Evolutionary conservation across 441 rosid genomes (phyloP).

Genomic region (Isatis lusitanica): DNA sequence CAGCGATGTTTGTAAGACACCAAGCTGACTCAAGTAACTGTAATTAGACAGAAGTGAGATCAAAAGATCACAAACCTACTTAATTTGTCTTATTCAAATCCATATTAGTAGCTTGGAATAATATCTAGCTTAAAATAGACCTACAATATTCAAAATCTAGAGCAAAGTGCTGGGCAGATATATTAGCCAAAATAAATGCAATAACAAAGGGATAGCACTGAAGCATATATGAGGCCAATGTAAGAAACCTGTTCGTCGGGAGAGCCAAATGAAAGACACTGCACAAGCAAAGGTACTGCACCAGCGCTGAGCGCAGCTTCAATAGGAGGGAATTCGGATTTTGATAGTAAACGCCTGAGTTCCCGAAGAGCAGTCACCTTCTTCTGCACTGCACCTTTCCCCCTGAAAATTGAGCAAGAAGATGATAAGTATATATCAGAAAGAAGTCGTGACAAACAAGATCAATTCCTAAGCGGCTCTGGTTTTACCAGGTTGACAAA

Average conservation of each 20-base stretch:
- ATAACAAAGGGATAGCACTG: neutral
- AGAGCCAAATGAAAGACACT: constrained; percentile 89
- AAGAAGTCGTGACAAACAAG: neutral
- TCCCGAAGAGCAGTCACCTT: constrained; percentile 76
- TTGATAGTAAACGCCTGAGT: constrained; percentile 81
- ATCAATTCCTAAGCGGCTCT: neutral
- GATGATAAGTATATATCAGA: neutral
- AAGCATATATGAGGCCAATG: constrained; percentile 19
- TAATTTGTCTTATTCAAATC: neutral
- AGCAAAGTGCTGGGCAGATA: neutral
- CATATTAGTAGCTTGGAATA: neutral
- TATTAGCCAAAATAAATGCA: neutral
- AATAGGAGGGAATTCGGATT: constrained; percentile 81
- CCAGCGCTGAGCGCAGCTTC: constrained; percentile 79
- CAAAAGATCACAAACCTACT: neutral
- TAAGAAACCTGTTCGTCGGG: constrained; percentile 78
- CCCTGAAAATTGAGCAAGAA: constrained; percentile 46
- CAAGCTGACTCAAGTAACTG: constrained; percentile 98
- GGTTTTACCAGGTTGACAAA: neutral
- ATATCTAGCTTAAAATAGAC: neutral
- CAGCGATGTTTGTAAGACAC: constrained; percentile 97
- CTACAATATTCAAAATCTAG: neutral
- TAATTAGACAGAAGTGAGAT: constrained; percentile 27
- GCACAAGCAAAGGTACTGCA: constrained; percentile 81
- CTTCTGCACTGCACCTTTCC: constrained; percentile 91